Evolutionary conservation across 2,329 filamentous ascomycete genomes (phyloP).

Genomic region (Penicillium oxalicum): DNA sequence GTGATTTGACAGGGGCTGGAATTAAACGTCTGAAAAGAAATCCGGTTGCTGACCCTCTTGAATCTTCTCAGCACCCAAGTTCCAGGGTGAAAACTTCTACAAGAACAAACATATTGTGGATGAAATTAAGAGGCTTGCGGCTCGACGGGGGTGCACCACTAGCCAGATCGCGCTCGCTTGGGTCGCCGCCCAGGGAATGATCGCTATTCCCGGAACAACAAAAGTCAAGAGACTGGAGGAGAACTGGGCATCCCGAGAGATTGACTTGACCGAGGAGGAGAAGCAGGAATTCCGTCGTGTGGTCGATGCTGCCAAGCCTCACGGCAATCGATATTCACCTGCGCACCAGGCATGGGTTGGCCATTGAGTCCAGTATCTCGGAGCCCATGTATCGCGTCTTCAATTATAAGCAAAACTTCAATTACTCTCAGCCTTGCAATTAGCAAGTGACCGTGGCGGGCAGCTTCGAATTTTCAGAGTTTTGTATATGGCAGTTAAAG

Average conservation of each 20-base stretch:
- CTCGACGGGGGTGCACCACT: not conserved
- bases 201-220: conserved; percentile 5
- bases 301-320: conserved; percentile 1
- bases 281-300: conserved; percentile 1
- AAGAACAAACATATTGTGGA: conserved; percentile 41
- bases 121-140: conserved; percentile 24
- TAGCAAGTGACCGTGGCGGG: no score
- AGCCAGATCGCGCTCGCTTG: conserved; percentile 5
- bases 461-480: no score
- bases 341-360: conserved; percentile 1
- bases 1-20: not conserved
- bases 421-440: no score
- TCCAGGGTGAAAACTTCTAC: conserved; percentile 44
- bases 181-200: conserved; percentile 6
- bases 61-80: conserved; percentile 20
- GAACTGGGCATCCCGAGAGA: conserved; percentile 4
- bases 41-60: not conserved
- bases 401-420: no score
- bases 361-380: not conserved
- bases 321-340: not conserved
- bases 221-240: conserved; percentile 3
- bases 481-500: not conserved
- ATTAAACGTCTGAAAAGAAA: not conserved
- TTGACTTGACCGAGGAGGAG: conserved; percentile 1
- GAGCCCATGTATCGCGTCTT: no score